These are phyloP conservation scores for Iodosphaeria phyllophila DNA, from an alignment of 2,329 filamentous ascomycete genomes.

Conservation along the genomic window DNA sequence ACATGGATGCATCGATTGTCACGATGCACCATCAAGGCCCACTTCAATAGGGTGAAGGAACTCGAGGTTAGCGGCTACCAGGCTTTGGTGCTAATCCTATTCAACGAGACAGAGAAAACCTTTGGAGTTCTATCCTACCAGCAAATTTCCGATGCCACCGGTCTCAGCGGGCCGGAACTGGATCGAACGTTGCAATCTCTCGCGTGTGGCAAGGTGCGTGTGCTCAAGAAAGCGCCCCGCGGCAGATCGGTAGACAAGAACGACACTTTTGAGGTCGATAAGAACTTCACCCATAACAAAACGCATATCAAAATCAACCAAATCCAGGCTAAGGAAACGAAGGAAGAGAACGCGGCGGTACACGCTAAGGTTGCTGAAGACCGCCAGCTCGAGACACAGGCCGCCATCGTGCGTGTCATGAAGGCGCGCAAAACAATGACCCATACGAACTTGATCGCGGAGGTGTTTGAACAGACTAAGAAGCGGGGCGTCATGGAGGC, in stretches of 20 bases:
- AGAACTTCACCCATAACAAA: slow-evolving; percentile 58
- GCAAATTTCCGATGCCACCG: slow-evolving; percentile 57
- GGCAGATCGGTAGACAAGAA: slow-evolving; percentile 59
- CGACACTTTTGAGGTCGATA: slow-evolving; percentile 76
- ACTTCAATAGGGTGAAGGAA: slow-evolving; percentile 68
- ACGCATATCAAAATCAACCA: slow-evolving; percentile 96
- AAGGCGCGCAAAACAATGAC: slow-evolving; percentile 79
- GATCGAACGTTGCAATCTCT: slow-evolving; percentile 86
- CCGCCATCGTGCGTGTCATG: slow-evolving; percentile 92
- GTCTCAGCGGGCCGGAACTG: slow-evolving; percentile 59
- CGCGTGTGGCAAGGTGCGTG: slow-evolving; percentile 74
- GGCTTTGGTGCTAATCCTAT: slow-evolving; percentile 74
- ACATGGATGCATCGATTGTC: slow-evolving; percentile 89
- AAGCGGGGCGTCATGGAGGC: slow-evolving; percentile 72
- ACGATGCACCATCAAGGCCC: slow-evolving; percentile 70
- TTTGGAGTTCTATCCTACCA: slow-evolving; percentile 53
- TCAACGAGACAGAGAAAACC: slow-evolving; percentile 46
- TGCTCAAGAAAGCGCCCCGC: slow-evolving; percentile 71
- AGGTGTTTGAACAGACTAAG: slow-evolving; percentile 83
- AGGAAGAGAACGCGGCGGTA: slow-evolving; percentile 84
- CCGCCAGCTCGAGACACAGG: slow-evolving; percentile 89
- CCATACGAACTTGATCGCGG: slow-evolving; percentile 72
- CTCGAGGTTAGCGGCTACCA: slow-evolving; percentile 84
- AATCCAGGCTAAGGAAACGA: slow-evolving; percentile 91
- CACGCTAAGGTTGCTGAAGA: slow-evolving; percentile 81